A percentile compares a stretch with the other conserved stretches of the same genome.
Conservation (phyloP, 129 eudicot species). For the Artemisia tridentata region DNA sequence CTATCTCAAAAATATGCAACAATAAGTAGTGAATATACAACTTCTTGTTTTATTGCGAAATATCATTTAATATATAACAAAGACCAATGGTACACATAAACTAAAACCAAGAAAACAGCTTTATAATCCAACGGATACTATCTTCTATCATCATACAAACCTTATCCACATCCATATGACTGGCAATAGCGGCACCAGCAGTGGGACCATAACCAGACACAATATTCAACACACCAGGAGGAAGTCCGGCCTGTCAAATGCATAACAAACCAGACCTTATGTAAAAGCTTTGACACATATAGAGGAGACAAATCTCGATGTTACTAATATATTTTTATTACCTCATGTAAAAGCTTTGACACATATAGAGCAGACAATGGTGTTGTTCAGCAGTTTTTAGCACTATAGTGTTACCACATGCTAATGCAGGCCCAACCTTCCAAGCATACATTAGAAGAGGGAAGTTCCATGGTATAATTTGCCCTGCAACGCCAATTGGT, state of each 20-base stretch:
- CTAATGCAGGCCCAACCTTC: constrained; percentile 86
- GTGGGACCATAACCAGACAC: constrained; percentile 75
- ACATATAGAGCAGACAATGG: constrained; percentile 74
- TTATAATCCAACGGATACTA: not conserved
- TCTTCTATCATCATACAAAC: constrained; percentile 27
- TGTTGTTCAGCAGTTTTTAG: constrained; percentile 84
- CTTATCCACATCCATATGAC: constrained; percentile 93
- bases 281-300: constrained; percentile 60
- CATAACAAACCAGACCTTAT: not conserved
- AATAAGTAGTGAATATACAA: too few relatives aligned
- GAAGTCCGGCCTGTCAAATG: constrained; percentile 73
- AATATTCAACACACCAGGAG: constrained; percentile 71
- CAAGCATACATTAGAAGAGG: constrained; percentile 76
- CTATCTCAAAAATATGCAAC: too few relatives aligned
- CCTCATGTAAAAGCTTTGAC: constrained; percentile 73
- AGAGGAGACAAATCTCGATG: constrained; percentile 17
- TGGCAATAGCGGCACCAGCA: constrained; percentile 89
- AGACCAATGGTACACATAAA: too few relatives aligned
- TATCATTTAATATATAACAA: too few relatives aligned
- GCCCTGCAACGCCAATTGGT: constrained; percentile 81
- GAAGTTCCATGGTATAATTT: constrained; percentile 82
- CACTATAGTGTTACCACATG: constrained; percentile 76
- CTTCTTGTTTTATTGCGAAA: too few relatives aligned
- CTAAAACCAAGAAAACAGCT: too few relatives aligned
- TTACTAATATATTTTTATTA: constrained; percentile 11